Evolutionary conservation across 2,329 filamentous ascomycete genomes (phyloP), one percentile per base, ranked within the genome.

Genomic region (Emergomyces pasteurianus): DNA sequence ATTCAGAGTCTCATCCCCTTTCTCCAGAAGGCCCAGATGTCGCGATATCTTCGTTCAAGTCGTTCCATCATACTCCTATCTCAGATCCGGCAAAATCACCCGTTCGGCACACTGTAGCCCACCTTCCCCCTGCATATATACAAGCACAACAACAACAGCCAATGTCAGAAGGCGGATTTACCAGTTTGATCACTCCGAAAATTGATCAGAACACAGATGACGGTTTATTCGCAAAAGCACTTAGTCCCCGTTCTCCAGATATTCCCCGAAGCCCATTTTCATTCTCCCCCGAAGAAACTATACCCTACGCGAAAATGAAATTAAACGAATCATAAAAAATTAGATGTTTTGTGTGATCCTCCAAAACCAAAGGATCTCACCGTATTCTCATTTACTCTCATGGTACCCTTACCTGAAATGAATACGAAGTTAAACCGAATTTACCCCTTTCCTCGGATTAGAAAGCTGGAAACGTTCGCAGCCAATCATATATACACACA

Each of bases 221-320:
- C 62, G 92, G 89, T 47, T 79, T 96, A 2, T 96, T 96, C 70
- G 91, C 90, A 0, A 81, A 95, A 58, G 90, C 90, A 1, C 84
- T 96, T 76, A 92, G 89, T 68, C 91, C 91, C 0, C 81, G 91
- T 58, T 92, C 89, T 68, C 91, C 91, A 0, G 90, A 95, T 66
- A 90, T 94, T 79, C 85, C 86, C 59, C 89, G 86, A 67, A 92
- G 89, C 69, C 91, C 90, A 0, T 96, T 96, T 70, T 83, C 81
- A 3, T 83, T 86, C 70, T 73, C 76, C 36, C 71, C 72, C n/a
- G 67, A 71, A 50, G 77, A 79, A 63, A 75, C 70, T 47, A 66
- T 64, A 64, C 68, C 59, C 60, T 69, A 66, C 64, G 62, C 60
- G 31, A 59, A 57, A 52, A 63, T 61, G 49, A 61, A 60, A 49